Percentiles rank a stretch among this genome's conserved stretches.
Conservation (phyloP, 306 rosid species). For the Alnus rubra region DNA sequence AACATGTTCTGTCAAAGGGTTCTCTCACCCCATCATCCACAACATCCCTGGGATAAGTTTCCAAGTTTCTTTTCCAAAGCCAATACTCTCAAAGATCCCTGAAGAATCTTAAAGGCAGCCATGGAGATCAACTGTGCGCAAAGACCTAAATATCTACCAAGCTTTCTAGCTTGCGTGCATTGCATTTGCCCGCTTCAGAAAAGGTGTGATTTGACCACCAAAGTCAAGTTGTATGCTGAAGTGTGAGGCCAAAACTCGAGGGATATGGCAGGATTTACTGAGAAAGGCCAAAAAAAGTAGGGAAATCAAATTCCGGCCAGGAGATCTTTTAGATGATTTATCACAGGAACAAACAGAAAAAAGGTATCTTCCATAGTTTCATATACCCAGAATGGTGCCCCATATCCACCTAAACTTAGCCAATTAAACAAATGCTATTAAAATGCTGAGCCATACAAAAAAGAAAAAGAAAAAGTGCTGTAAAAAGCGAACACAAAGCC, state of each 20-base stretch:
- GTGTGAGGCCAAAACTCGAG: not conserved
- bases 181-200: not conserved
- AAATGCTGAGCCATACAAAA: too few species aligned
- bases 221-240: too few species aligned
- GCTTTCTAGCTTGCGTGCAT: not conserved
- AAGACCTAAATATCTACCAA: not conserved
- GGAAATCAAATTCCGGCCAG: conserved; percentile 6
- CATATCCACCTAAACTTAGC: not conserved
- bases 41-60: not conserved
- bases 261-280: not conserved
- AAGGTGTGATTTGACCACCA: not conserved
- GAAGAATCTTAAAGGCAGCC: not conserved
- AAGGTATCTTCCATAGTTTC: not conserved
- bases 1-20: too few species aligned
- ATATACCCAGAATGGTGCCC: not conserved
- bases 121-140: not conserved
- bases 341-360: not conserved
- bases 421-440: not conserved
- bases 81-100: not conserved
- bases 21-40: too few species aligned
- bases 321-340: not conserved
- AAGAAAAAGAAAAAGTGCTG: not conserved
- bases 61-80: not conserved
- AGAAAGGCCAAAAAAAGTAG: not conserved
- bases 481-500: not conserved